Conservation (phyloP, 768 basidiomycete genomes). For the Tricholoma matsutake region DNA sequence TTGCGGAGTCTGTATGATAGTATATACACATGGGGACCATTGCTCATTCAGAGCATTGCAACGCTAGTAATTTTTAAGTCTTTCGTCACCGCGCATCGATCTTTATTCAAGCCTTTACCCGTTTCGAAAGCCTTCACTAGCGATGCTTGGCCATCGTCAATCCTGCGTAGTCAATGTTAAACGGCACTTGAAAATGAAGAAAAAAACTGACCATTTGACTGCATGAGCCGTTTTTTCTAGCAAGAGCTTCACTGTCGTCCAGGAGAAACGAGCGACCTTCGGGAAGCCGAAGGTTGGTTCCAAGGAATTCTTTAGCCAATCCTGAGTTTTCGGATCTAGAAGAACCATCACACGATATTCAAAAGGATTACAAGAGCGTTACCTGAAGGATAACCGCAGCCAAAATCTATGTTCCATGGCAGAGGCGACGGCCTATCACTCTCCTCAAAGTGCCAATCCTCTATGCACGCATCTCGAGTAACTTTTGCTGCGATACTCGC, state of each 20-base stretch:
- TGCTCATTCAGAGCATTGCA: neutral
- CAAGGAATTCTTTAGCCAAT: constrained; percentile 73
- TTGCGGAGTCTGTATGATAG: neutral
- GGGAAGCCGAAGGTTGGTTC: constrained; percentile 94
- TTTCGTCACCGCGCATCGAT: constrained; percentile 63
- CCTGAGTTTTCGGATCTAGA: constrained; percentile 87
- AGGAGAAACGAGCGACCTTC: constrained; percentile 87
- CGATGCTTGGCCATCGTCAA: constrained; percentile 77
- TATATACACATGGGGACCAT: neutral
- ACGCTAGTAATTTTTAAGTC: constrained; percentile 76
- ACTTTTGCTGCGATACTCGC: constrained; percentile 99
- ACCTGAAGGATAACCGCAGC: constrained; percentile 94
- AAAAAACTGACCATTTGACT: constrained; percentile 69
- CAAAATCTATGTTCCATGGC: constrained; percentile 41
- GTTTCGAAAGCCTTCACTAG: constrained; percentile 73
- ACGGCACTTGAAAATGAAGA: neutral
- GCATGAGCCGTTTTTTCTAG: constrained; percentile 78
- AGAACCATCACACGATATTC: neutral
- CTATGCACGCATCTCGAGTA: constrained; percentile 87
- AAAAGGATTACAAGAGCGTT: neutral
- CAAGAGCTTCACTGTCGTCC: constrained; percentile 87
- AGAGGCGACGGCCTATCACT: constrained; percentile 24
- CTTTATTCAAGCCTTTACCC: constrained; percentile 71
- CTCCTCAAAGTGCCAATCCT: constrained; percentile 83
- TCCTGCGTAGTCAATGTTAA: constrained; percentile 44